Base-by-base conservation (phyloP, 768 basidiomycete species). In the Megacollybia marginata region DNA sequence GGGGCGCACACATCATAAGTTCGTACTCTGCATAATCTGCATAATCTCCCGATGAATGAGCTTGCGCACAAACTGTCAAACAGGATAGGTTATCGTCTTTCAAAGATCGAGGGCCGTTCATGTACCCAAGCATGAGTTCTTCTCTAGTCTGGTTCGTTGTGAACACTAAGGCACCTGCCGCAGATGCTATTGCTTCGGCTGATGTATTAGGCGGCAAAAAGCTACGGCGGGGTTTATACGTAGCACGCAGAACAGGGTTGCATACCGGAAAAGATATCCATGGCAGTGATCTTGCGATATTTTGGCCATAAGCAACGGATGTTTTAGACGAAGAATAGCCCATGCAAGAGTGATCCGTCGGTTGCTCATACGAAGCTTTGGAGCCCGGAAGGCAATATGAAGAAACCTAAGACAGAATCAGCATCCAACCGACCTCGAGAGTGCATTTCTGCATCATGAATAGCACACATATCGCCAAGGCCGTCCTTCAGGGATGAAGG, bases 1-100 rank as follows among this genome's bases (percentile, higher is more conserved):
- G 84, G 34, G 80, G 74, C 2, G 79, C 76, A 52, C 76, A 76
- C 56, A 85, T 74, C 56, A 82, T 67, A 43, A 85, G 58, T 54
- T 85, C 54, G 47, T 55, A 63, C 12, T 53, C 54, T 2, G 34
- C 40, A 12, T 51, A 46, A 34, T 56, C 55, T 16, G 31, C 42
- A 12, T 35, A 48, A 12, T 55, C 49, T 48, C 47, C 40, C 46
- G 47, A 38, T 28, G 23, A 28, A 28, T 44, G 23, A 20, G 52
- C 23, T 23, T 46, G 11, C 46, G 47, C 56, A 1, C 56, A 61
- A 35, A 64, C 57, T 49, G 80, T 56, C 49, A 84, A 71, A 55
- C 69, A 73, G 2, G 81, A 78, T 5, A 84, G 68, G 11, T 72
- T 64, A 1, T 71, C 56, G 54, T 75, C 67, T 1, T 76, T 79